phyloP scores from a whole-genome alignment of 345 rosid species.

The Barbarea vulgaris region DNA sequence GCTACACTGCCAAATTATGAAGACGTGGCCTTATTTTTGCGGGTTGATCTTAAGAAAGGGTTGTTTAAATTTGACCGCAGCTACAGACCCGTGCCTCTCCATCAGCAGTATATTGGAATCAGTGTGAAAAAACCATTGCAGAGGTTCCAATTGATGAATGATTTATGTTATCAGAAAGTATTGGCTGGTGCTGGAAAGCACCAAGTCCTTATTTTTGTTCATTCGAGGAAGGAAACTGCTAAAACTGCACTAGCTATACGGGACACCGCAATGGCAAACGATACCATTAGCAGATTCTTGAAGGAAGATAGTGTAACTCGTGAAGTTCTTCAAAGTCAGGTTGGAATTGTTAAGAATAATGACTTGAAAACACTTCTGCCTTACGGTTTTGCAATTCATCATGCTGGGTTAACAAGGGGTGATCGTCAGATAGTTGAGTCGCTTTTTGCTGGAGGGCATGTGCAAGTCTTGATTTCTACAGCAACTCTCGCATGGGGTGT shows the following conservation, averaged over 20 bases:
- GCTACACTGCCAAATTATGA: slow-evolving; percentile 94
- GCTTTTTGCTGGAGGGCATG: slow-evolving; percentile 71
- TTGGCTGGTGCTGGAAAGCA: slow-evolving; percentile 91
- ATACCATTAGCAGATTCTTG: slow-evolving; percentile 79
- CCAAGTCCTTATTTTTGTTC: slow-evolving; percentile 95
- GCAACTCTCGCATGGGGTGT: slow-evolving; percentile 99
- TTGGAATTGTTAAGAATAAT: slow-evolving; percentile 65
- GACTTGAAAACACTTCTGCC: slow-evolving; percentile 88
- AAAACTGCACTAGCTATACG: slow-evolving; percentile 85
- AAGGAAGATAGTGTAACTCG: slow-evolving; percentile 87
- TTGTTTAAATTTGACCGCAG: slow-evolving; percentile 92
- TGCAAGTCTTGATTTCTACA: slow-evolving; percentile 90
- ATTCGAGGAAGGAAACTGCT: slow-evolving; percentile 92
- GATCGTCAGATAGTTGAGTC: slow-evolving; percentile 88
- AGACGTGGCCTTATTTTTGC: slow-evolving; percentile 89
- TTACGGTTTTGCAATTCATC: slow-evolving; percentile 93
- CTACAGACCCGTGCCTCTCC: slow-evolving; percentile 93
- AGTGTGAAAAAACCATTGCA: slow-evolving; percentile 89
- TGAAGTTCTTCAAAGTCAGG: slow-evolving; percentile 72
- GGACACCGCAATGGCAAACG: slow-evolving; percentile 87
- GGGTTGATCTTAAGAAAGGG: slow-evolving; percentile 69
- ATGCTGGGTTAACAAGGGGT: slow-evolving; percentile 89
- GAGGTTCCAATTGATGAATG: slow-evolving; percentile 98
- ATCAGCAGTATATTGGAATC: slow-evolving; percentile 93
- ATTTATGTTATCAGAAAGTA: slow-evolving; percentile 89